Evolutionary conservation across 1,284 basidiomycete genomes (phyloP).

Genomic region (Marasmius fiardii): DNA sequence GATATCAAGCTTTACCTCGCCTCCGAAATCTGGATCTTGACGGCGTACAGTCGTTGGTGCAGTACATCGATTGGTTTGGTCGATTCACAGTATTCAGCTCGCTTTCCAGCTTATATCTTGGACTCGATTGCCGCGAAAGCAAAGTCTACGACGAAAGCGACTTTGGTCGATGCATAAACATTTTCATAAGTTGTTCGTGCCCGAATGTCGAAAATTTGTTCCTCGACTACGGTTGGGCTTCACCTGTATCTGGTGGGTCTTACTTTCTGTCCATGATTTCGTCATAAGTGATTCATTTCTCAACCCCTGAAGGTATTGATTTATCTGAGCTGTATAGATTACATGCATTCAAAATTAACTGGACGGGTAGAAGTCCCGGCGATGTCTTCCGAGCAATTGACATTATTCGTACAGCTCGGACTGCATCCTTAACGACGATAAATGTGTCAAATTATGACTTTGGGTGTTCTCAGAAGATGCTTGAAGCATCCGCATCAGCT

Average conservation of each 20-base stretch:
- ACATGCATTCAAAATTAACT: not conserved
- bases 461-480: not conserved
- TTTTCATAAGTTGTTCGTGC: not conserved
- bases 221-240: not conserved
- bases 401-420: not conserved
- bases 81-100: not conserved
- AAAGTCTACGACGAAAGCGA: not conserved
- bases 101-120: not conserved
- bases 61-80: not conserved
- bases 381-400: not conserved
- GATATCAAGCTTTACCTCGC: not conserved
- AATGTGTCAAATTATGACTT: constrained; percentile 1
- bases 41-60: not conserved
- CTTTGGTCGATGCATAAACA: not conserved
- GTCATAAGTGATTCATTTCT: not conserved
- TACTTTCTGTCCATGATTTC: not conserved
- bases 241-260: not conserved
- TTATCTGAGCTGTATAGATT: not conserved
- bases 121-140: not conserved
- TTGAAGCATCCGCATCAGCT: not conserved
- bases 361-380: not conserved
- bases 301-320: not conserved
- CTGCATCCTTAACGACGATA: not conserved
- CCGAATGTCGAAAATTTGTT: not conserved
- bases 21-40: not conserved